phyloP scores from a whole-genome alignment of 1,139 yeast genomes.

The Kodamaea derodonti region DNA sequence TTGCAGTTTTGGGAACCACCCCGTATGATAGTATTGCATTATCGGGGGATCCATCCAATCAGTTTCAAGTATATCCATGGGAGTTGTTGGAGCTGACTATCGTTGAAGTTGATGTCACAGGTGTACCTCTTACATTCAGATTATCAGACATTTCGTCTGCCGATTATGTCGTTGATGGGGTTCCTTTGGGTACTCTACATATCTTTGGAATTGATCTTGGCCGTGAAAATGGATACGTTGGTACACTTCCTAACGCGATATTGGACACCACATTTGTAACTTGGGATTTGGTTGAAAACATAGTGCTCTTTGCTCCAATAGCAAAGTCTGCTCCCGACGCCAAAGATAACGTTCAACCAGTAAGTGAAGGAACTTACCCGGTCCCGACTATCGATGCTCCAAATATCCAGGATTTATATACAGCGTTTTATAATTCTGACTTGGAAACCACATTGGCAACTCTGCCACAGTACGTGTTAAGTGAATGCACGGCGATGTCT shows the following conservation, averaged over 20 bases:
- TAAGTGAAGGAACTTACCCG: constrained; percentile 10
- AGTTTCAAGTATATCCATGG: constrained; percentile 5
- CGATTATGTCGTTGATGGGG: constrained; percentile 9
- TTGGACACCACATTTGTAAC: constrained; percentile 17
- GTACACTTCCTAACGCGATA: constrained; percentile 18
- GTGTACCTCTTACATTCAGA: constrained; percentile 15
- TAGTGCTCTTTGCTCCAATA: constrained; percentile 15
- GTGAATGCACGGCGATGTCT: background rate
- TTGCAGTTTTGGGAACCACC: constrained; percentile 13
- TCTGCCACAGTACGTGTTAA: background rate
- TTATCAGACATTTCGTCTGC: constrained; percentile 17
- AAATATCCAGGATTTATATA: constrained; percentile 12
- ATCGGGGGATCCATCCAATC: constrained; percentile 4
- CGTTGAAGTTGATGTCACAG: constrained; percentile 18
- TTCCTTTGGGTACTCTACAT: constrained; percentile 13
- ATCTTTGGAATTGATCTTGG: constrained; percentile 8
- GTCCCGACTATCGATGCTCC: constrained; percentile 16
- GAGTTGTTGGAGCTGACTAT: constrained; percentile 2
- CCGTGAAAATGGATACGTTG: constrained; percentile 14
- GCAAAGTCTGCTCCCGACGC: background rate
- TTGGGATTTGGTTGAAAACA: constrained; percentile 18
- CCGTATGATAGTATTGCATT: constrained; percentile 4
- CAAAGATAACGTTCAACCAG: constrained; percentile 1
- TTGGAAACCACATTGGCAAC: constrained; percentile 11
- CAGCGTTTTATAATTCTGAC: constrained; percentile 12